Evolutionary conservation across 164 flowering plant species (phyloP).

Genomic region (Amborella trichopoda): DNA sequence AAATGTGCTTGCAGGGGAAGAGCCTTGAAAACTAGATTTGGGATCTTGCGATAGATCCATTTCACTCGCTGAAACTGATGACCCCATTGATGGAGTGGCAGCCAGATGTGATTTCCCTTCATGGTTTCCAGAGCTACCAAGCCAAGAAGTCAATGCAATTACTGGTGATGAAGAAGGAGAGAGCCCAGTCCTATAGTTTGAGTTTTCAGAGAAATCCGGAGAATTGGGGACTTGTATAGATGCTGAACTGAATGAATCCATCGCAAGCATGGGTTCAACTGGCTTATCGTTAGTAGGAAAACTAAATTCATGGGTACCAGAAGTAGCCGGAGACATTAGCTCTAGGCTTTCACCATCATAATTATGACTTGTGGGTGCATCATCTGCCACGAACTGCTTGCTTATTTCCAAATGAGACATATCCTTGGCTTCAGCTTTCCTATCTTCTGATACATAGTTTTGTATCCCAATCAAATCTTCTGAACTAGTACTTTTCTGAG

Average conservation of each 20-base stretch:
- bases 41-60: slow-evolving; percentile 40
- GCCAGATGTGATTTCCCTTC: slow-evolving; percentile 34
- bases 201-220: slow-evolving; percentile 65
- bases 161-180: slow-evolving; percentile 49
- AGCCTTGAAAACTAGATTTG: slow-evolving; percentile 45
- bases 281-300: slow-evolving; percentile 20
- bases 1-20: slow-evolving; percentile 31
- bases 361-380: slow-evolving; percentile 16
- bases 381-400: slow-evolving; percentile 18
- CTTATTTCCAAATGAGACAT: slow-evolving; percentile 18
- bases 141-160: slow-evolving; percentile 71
- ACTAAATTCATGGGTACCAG: slow-evolving; percentile 28
- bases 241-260: slow-evolving; percentile 56
- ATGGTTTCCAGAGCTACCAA: slow-evolving; percentile 40
- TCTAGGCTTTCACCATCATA: slow-evolving; percentile 37
- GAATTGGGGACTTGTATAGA: slow-evolving; percentile 46
- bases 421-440: slow-evolving; percentile 20
- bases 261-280: slow-evolving; percentile 15
- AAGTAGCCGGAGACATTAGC: slow-evolving; percentile 30
- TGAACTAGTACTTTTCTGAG: slow-evolving; percentile 71
- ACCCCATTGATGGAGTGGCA: slow-evolving; percentile 50
- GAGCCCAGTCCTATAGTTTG: slow-evolving; percentile 32
- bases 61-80: slow-evolving; percentile 47
- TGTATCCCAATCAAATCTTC: slow-evolving; percentile 35
- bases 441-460: slow-evolving; percentile 8